Evolutionary conservation across 306 rosid genomes (phyloP).

Genomic region (Benincasa hispida): DNA sequence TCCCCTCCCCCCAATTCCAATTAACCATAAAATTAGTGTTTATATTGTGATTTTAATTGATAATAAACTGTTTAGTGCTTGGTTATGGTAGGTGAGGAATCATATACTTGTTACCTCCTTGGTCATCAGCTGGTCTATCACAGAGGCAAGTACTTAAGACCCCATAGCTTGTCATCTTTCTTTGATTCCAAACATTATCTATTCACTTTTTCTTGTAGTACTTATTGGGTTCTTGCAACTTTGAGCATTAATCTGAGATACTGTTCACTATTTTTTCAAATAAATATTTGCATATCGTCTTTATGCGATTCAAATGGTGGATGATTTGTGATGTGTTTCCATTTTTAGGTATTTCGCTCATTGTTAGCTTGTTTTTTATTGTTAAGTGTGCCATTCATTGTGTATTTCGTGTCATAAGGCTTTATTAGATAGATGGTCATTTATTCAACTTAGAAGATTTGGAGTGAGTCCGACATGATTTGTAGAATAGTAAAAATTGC

Average conservation of each 20-base stretch:
- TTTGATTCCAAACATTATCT: neutral
- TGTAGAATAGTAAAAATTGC: neutral
- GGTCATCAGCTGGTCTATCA: constrained; percentile 66
- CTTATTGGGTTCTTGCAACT: neutral
- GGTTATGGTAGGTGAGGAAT: constrained; percentile 32
- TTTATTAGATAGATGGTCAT: neutral
- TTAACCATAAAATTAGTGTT: neutral
- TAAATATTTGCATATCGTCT: neutral
- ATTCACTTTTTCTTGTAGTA: neutral
- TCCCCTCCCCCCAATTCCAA: neutral
- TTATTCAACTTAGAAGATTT: neutral
- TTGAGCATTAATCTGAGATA: neutral
- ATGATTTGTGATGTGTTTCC: neutral
- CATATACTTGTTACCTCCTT: constrained; percentile 56
- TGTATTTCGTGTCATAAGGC: neutral
- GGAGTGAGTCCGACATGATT: neutral
- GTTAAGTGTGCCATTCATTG: neutral
- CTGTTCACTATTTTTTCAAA: neutral
- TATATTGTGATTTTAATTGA: neutral
- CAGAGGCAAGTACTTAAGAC: constrained; percentile 56
- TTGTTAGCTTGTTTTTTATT: neutral
- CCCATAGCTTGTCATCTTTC: neutral
- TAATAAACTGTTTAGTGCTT: neutral
- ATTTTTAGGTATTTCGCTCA: no score
- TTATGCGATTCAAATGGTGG: neutral